Conservation (phyloP, 192 early-diverging fungal genomes). For the Coemansia sp. region DNA sequence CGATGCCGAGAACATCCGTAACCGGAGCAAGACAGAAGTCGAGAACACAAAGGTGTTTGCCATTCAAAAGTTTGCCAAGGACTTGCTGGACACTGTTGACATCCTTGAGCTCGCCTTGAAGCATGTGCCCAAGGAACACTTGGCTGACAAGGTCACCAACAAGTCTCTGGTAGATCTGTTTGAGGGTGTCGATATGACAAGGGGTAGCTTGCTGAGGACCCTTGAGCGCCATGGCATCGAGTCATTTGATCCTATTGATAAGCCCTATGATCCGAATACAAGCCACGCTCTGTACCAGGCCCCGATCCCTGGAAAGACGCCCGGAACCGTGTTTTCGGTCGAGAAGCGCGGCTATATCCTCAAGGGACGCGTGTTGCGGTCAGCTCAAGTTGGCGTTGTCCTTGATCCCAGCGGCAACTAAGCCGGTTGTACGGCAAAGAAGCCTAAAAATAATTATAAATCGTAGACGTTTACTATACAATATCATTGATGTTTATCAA, state of each 20-base stretch:
- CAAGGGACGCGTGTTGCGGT: constrained; percentile 89
- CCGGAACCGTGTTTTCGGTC: constrained; percentile 85
- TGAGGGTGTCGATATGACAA: constrained; percentile 89
- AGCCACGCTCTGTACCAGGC: constrained; percentile 97
- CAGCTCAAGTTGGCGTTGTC: constrained; percentile 97
- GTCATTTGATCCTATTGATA: constrained; percentile 77
- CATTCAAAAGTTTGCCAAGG: constrained; percentile 98
- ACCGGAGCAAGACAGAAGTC: constrained; percentile 85
- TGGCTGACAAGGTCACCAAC: constrained; percentile 58
- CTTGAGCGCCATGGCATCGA: constrained; percentile 89
- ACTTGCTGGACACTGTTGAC: constrained; percentile 91
- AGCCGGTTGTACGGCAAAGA: background rate
- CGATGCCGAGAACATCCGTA: constrained; percentile 95
- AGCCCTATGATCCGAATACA: constrained; percentile 92
- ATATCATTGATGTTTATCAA: background rate
- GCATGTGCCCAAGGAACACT: constrained; percentile 77
- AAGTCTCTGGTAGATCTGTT: constrained; percentile 78
- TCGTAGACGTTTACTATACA: background rate
- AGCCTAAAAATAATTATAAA: background rate
- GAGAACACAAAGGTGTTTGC: constrained; percentile 82
- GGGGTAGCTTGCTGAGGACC: constrained; percentile 80
- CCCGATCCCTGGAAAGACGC: constrained; percentile 84
- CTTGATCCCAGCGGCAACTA: constrained; percentile 59
- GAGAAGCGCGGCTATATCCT: constrained; percentile 94
- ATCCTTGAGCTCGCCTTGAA: constrained; percentile 88